Base-by-base conservation (phyloP, 768 basidiomycete genomes). In the Phallus indusiatus region DNA sequence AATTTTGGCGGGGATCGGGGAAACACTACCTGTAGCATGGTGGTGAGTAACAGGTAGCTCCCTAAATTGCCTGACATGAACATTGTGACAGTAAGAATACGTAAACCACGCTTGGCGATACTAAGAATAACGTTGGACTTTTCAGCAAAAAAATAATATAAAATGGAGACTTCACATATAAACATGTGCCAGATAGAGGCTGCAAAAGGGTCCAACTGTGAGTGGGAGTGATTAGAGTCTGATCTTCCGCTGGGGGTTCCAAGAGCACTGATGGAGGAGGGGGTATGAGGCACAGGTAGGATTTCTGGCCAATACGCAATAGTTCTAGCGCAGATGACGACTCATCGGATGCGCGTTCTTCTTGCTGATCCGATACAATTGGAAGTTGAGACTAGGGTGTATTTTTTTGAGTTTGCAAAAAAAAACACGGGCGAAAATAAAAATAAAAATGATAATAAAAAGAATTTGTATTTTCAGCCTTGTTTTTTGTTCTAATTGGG, bases 91-190 rank as follows among this genome's bases (percentile, higher is more conserved):
- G 72, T 90, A 96, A 53, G 91, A 86, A 74, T 98, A 98, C 37
- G 94, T 98, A 76, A 97, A 98, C 94, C 94, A 96, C 42, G 86
- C 83, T 76, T 92, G 89, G 65, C 83, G 83, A 69, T 86, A 84
- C 86, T 92, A 74, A 47, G 14, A 7, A 21, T 21, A 52, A 18
- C 11, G 49, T 51, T 7, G 9, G 28, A 18, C 16, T 10, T 48
- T 28, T 48, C 24, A 47, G 20, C 55, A 48, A 60, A n/a, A 64
- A 68, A 67, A 64, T 67, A 68, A 67, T 66, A 62, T 63, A 64
- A 66, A 42, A 65, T 61, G 65, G 63, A 78, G 28, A 28, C 28
- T 87, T 69, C 75, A 92, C 90, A 73, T 92, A 93, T 71, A 94
- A 81, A 72, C 91, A 94, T 60, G 78, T 82, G 65, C 85, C 90